Conservation (phyloP, 345 rosid genomes). For the Barbarea vulgaris region DNA sequence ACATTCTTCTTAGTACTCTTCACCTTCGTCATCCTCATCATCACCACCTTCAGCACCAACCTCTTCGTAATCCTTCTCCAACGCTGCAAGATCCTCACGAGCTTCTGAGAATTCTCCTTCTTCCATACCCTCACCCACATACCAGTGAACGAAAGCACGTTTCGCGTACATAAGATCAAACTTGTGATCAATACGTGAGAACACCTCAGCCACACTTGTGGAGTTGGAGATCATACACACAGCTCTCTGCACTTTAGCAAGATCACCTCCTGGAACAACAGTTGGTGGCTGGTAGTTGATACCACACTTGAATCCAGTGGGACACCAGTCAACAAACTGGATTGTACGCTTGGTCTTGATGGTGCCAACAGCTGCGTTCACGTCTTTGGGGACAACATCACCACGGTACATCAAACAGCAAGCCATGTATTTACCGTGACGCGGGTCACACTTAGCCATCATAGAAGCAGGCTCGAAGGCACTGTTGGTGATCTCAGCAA, state of each 20-base stretch:
- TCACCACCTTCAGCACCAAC: slow-evolving; percentile 81
- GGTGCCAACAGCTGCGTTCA: slow-evolving; percentile 72
- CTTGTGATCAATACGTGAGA: slow-evolving; percentile 74
- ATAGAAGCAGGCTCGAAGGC: slow-evolving; percentile 61
- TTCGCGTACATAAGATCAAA: slow-evolving; percentile 78
- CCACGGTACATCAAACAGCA: slow-evolving; percentile 85
- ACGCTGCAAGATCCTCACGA: slow-evolving; percentile 76
- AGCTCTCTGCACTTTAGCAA: slow-evolving; percentile 79
- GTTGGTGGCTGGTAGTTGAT: slow-evolving; percentile 83
- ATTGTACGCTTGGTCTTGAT: slow-evolving; percentile 79
- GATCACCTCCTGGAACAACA: slow-evolving; percentile 81
- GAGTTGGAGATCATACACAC: slow-evolving; percentile 85
- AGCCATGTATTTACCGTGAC: slow-evolving; percentile 91
- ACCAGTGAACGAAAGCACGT: slow-evolving; percentile 83
- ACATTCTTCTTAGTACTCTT: slow-evolving; percentile 44
- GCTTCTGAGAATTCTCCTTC: slow-evolving; percentile 85
- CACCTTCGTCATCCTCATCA: slow-evolving; percentile 66
- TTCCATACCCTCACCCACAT: slow-evolving; percentile 87
- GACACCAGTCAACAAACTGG: slow-evolving; percentile 83
- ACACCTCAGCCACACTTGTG: slow-evolving; percentile 81
- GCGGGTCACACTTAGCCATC: slow-evolving; percentile 78
- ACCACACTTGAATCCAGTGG: slow-evolving; percentile 81
- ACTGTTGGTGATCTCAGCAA: slow-evolving; percentile 63
- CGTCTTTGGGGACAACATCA: slow-evolving; percentile 80
- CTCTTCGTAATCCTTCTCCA: slow-evolving; percentile 81